Evolutionary conservation across 140 eudicot species (phyloP).

Genomic region (Flaveria floridana): DNA sequence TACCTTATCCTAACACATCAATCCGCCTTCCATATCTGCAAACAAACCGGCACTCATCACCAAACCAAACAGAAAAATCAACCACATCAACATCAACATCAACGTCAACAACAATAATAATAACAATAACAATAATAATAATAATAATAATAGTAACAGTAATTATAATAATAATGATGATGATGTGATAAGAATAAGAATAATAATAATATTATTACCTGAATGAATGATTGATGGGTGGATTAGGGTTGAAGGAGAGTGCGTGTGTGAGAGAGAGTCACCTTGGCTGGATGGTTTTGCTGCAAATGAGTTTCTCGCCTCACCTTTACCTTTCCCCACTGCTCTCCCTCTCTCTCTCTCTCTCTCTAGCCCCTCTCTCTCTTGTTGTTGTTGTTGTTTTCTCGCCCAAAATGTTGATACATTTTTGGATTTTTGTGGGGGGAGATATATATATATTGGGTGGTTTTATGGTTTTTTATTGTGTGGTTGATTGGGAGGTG

Average conservation of each 20-base stretch:
- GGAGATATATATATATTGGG: not conserved
- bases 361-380: slow-evolving; percentile 19
- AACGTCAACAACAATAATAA: too few species aligned
- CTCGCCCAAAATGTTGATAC: slow-evolving; percentile 28
- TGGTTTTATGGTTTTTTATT: not conserved
- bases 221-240: slow-evolving; percentile 9
- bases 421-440: slow-evolving; percentile 10
- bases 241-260: slow-evolving; percentile 44
- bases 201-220: slow-evolving; percentile 11
- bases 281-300: slow-evolving; percentile 36
- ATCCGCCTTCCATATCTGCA: slow-evolving; percentile 34
- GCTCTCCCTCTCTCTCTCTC: slow-evolving; percentile 28
- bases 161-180: not conserved
- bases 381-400: slow-evolving; percentile 25
- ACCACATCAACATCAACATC: not conserved
- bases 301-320: slow-evolving; percentile 37
- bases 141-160: not conserved
- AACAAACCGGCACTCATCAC: not conserved
- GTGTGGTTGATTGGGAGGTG: not conserved
- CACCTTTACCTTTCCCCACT: slow-evolving; percentile 39
- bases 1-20: slow-evolving; percentile 23
- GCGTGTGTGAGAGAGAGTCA: slow-evolving; percentile 44
- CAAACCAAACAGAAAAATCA: not conserved
- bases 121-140: not conserved
- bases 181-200: not conserved